Percentiles rank a stretch among this genome's conserved stretches.
Conservation (phyloP, 768 basidiomycete species). For the Pisolithus albus region DNA sequence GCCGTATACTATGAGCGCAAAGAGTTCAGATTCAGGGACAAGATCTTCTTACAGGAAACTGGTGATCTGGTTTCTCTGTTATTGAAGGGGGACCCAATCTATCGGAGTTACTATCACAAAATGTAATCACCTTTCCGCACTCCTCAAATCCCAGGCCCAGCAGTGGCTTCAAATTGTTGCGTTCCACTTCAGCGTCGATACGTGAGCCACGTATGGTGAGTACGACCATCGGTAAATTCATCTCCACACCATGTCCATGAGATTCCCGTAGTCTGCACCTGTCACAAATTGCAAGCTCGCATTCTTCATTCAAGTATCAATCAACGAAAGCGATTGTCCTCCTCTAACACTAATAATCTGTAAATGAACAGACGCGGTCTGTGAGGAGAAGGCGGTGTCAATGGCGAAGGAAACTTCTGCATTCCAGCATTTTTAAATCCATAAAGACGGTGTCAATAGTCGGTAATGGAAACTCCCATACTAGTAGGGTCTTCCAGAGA, state of each 20-base stretch:
- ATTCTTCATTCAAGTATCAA: constrained; percentile 13
- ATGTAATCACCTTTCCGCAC: constrained; percentile 6
- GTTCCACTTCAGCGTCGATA: no score
- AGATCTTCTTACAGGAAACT: constrained; percentile 40
- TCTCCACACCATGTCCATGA: constrained; percentile 25
- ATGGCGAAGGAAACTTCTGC: constrained; percentile 68
- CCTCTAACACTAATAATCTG: constrained; percentile 68
- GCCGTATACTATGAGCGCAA: no score
- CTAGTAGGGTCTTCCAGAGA: constrained; percentile 71
- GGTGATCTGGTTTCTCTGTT: constrained; percentile 52
- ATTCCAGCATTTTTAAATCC: constrained; percentile 90
- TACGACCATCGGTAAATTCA: no score
- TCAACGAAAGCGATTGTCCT: constrained; percentile 29
- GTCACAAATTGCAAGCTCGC: constrained; percentile 54
- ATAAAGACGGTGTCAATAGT: no score
- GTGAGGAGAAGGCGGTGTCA: constrained; percentile 76
- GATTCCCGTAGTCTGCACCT: constrained; percentile 36
- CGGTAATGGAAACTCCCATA: no score
- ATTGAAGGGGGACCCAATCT: constrained; percentile 5
- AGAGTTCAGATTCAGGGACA: constrained; percentile 34
- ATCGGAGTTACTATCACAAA: constrained; percentile 2
- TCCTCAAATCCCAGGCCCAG: background rate
- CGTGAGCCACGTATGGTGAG: no score
- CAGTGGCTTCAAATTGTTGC: no score
- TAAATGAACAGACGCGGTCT: constrained; percentile 64